Conservation (phyloP, 2,329 filamentous ascomycete genomes). For the Neopestalotiopsis rosae region DNA sequence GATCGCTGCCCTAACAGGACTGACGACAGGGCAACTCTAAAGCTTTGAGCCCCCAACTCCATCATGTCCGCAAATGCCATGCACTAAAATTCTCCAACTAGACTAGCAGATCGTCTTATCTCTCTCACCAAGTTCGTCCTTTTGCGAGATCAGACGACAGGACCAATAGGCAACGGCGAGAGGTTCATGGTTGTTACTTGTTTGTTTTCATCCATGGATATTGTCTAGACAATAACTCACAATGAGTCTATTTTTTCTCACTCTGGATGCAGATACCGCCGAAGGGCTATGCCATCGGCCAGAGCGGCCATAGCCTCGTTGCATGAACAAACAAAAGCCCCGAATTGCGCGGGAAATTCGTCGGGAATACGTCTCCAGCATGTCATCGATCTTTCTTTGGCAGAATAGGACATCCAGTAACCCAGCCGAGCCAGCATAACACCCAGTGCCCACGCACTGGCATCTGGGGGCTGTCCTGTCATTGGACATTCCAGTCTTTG, state of each 20-base stretch:
- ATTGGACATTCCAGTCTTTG: neutral
- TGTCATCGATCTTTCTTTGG: neutral
- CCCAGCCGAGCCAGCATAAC: neutral
- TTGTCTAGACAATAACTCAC: neutral
- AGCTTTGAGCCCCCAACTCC: neutral
- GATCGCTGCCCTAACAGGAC: neutral
- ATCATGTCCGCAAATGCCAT: neutral
- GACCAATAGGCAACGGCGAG: neutral
- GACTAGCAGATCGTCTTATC: neutral
- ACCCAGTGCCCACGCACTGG: neutral
- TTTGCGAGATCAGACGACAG: neutral
- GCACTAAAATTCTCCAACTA: neutral
- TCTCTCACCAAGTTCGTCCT: neutral
- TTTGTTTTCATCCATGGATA: neutral
- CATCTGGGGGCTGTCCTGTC: neutral
- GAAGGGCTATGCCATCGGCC: neutral
- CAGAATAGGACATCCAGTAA: neutral
- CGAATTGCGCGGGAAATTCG: neutral
- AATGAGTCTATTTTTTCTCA: neutral
- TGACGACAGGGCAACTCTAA: conserved; percentile 3
- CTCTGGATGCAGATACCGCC: neutral
- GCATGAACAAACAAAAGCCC: neutral
- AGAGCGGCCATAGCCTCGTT: neutral
- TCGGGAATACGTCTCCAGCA: neutral
- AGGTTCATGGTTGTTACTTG: neutral